Evolutionary conservation across 257 asterid genomes (phyloP), one percentile per base, ranked within the genome.

Genomic region (Nicotiana tabacum): DNA sequence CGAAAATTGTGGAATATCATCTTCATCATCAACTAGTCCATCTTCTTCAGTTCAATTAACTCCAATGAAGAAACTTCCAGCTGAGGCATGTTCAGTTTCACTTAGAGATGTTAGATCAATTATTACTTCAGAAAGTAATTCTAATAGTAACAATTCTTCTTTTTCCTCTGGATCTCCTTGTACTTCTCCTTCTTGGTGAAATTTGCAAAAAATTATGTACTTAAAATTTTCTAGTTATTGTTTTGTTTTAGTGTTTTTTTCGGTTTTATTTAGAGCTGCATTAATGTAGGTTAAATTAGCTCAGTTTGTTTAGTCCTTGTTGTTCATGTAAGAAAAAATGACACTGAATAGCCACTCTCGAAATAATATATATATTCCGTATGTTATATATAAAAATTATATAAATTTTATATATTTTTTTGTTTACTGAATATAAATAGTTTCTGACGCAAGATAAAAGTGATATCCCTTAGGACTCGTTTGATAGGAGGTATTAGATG

Each of bases 121-220:
- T 32, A 81, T 86, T 39, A 82, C 85, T 27, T 85, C 89, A 30
- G 85, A 85, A 5, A 89, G 89, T 60, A 91, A 85, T 16, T 86
- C 89, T 2, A 86, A 83, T 77, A 87, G 85, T 3, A 86, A 84
- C 10, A 81, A 86, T 7, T 85, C 82, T 12, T 84, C 89, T 53
- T 89, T 88, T 3, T 84, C 87, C 0, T 84, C 91, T 1, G 88
- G 83, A 30, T 89, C 95, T 46, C 92, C 88, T 46, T 70, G 88
- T 57, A 88, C 92, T 66, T 88, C 92, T 72, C 92, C 90, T 48
- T 90, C 93, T 4, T 91, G 91, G 95, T 91, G 83, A 90, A 77
- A 39, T 17, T 68, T 32, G 43, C 8, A 78, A 18, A 29, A 27
- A 27, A 2, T 1, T 72, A 27, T 74, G 15, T 48, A 48, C 21